phyloP scores from a whole-genome alignment of 2,329 filamentous ascomycete genomes.

The Colletotrichum cereale region DNA sequence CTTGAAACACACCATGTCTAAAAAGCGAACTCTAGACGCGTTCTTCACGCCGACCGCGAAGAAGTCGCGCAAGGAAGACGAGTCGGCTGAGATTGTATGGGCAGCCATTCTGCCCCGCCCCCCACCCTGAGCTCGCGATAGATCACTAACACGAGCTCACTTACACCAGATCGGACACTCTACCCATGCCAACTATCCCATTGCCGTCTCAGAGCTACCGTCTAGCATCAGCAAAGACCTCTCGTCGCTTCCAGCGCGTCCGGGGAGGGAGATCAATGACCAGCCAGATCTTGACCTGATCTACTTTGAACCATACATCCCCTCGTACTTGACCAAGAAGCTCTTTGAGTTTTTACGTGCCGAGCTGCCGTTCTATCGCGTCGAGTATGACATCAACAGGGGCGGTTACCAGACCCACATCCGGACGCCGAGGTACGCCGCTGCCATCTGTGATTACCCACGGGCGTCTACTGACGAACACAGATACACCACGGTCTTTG shows the following conservation, averaged over 20 bases:
- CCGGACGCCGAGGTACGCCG: conserved; percentile 59
- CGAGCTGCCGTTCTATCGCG: conserved; percentile 82
- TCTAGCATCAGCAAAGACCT: conserved; percentile 54
- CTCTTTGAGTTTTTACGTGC: conserved; percentile 79
- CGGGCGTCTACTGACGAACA: background rate
- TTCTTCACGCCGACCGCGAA: conserved; percentile 72
- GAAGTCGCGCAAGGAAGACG: conserved; percentile 49
- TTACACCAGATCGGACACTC: conserved; percentile 45
- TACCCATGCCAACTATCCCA: conserved; percentile 62
- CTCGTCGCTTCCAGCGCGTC: conserved; percentile 61
- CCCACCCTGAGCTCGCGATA: no score
- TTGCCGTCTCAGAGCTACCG: conserved; percentile 61
- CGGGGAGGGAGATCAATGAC: conserved; percentile 70
- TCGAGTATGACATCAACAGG: conserved; percentile 79
- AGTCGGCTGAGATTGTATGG: conserved; percentile 31
- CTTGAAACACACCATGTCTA: conserved; percentile 47
- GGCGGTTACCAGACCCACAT: conserved; percentile 73
- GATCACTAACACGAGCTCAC: background rate
- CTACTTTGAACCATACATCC: conserved; percentile 81
- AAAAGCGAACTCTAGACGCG: conserved; percentile 74
- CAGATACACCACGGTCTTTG: conserved; percentile 68
- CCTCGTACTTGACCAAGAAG: conserved; percentile 64
- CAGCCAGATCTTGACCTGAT: conserved; percentile 79
- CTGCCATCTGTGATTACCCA: no score
- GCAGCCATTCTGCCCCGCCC: background rate